A percentile compares a stretch with the other conserved stretches of the same genome.
Evolutionary conservation across 2,329 filamentous ascomycete species (phyloP).

Genomic region (Scedosporium dehoogii): DNA sequence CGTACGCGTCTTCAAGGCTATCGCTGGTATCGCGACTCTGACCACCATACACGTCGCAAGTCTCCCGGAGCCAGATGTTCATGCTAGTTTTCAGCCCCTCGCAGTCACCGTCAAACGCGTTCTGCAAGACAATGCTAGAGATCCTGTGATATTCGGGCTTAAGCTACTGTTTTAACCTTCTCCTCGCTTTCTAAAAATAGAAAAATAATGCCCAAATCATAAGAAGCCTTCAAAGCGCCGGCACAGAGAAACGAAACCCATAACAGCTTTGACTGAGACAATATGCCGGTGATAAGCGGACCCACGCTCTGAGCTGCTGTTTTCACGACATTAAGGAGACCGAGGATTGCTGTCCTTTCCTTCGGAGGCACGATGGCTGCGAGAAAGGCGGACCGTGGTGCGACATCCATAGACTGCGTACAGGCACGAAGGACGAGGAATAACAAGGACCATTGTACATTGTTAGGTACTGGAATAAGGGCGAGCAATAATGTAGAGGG

Average conservation of each 20-base stretch:
- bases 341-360: conserved; percentile 64
- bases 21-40: too few species aligned
- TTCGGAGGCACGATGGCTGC: conserved; percentile 52
- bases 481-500: conserved; percentile 57
- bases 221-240: conserved; percentile 49
- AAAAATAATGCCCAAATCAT: conserved; percentile 48
- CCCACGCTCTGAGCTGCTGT: conserved; percentile 53
- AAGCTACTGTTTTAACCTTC: not conserved
- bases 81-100: too few species aligned
- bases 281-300: conserved; percentile 52
- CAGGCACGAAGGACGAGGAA: conserved; percentile 54
- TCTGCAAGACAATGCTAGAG: too few species aligned
- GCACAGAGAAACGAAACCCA: conserved; percentile 54
- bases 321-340: conserved; percentile 59
- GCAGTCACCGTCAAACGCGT: too few species aligned
- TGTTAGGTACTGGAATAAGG: conserved; percentile 48
- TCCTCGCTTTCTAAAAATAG: conserved; percentile 24
- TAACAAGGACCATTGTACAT: conserved; percentile 41
- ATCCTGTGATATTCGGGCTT: too few species aligned
- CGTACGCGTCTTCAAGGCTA: too few species aligned
- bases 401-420: conserved; percentile 59
- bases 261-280: conserved; percentile 46
- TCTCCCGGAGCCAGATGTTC: too few species aligned
- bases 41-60: too few species aligned
- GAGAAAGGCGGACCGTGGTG: conserved; percentile 60